These are phyloP conservation scores for Lasiodiplodia gonubiensis DNA, from an alignment of 2,329 filamentous ascomycete species.

Conservation along the genomic window DNA sequence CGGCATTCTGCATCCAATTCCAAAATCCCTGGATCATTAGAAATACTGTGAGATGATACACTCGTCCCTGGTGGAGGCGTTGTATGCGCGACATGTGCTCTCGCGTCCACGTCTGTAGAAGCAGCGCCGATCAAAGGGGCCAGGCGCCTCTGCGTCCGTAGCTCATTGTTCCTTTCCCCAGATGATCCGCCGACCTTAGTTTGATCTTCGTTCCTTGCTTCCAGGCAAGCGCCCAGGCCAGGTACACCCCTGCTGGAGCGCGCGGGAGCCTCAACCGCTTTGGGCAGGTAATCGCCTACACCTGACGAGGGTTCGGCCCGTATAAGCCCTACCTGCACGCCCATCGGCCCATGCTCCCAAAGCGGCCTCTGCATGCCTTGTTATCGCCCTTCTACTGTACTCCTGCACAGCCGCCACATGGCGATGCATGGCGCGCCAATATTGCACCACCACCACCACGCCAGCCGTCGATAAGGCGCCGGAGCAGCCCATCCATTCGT, in stretches of 20 bases:
- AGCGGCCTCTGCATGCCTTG: conserved; percentile 12
- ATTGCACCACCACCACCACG: neutral
- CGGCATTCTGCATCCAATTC: neutral
- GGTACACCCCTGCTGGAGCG: conserved; percentile 5
- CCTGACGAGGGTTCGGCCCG: conserved; percentile 23
- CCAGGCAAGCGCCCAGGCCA: conserved; percentile 8
- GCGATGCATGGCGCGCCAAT: neutral
- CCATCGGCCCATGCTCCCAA: conserved; percentile 3
- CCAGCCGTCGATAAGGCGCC: neutral
- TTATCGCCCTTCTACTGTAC: neutral
- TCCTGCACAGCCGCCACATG: conserved; percentile 3
- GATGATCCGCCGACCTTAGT: conserved; percentile 15
- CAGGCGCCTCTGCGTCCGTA: conserved; percentile 10
- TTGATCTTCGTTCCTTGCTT: conserved; percentile 24
- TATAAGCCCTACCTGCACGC: conserved; percentile 19
- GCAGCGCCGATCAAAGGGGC: conserved; percentile 19
- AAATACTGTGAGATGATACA: too few species aligned
- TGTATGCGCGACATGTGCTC: conserved; percentile 5
- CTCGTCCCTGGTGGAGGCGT: neutral
- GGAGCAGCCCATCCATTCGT: neutral
- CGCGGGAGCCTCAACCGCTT: conserved; percentile 16
- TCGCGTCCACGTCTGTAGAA: conserved; percentile 12
- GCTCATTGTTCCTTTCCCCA: conserved; percentile 11
- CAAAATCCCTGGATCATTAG: neutral
- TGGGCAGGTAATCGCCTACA: conserved; percentile 18